phyloP scores from a whole-genome alignment of 2,329 filamentous ascomycete genomes.

The Mycocentrospora acerina region DNA sequence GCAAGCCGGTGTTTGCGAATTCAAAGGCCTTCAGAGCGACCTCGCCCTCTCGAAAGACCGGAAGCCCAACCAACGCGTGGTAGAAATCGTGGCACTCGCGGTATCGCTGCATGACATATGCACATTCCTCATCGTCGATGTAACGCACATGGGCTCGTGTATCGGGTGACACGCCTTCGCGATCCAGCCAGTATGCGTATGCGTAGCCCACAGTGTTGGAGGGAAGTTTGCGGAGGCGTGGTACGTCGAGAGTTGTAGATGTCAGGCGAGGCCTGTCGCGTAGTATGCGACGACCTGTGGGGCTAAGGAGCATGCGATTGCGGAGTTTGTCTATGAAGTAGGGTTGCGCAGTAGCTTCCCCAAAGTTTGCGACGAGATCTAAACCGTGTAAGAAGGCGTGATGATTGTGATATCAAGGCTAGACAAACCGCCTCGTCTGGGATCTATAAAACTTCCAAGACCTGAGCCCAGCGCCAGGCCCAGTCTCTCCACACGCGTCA shows the following conservation, averaged over 20 bases:
- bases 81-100: conserved; percentile 98
- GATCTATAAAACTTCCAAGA: conserved; percentile 66
- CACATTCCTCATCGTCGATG: conserved; percentile 92
- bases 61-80: conserved; percentile 88
- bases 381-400: neutral
- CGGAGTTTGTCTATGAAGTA: conserved; percentile 94
- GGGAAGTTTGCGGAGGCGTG: conserved; percentile 70
- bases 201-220: conserved; percentile 73
- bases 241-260: conserved; percentile 67
- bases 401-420: neutral
- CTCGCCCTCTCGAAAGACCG: conserved; percentile 91
- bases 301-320: conserved; percentile 81
- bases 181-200: conserved; percentile 89
- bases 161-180: conserved; percentile 90
- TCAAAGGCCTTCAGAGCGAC: conserved; percentile 97
- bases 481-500: conserved; percentile 74
- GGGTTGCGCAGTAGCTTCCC: conserved; percentile 89
- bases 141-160: conserved; percentile 81
- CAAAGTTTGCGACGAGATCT: conserved; percentile 94
- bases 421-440: conserved; percentile 69
- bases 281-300: conserved; percentile 87
- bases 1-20: conserved; percentile 89
- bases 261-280: conserved; percentile 87
- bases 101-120: conserved; percentile 98
- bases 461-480: conserved; percentile 67